Evolutionary conservation across 495 filamentous ascomycete species (phyloP).

Genomic region (Pyrenopolyporus hunteri): DNA sequence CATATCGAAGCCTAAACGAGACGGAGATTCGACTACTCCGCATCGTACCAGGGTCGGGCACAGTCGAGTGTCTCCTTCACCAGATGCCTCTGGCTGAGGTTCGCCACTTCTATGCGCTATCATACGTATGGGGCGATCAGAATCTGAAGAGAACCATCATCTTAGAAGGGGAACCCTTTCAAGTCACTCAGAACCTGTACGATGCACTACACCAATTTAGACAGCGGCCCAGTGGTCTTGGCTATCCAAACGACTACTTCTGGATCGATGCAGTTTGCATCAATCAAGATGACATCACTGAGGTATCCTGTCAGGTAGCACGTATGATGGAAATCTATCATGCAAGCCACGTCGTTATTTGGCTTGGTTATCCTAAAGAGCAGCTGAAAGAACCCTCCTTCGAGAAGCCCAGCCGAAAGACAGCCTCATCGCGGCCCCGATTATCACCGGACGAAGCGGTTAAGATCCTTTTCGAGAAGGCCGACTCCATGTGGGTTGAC

Average conservation of each 20-base stretch:
- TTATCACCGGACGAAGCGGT: neutral
- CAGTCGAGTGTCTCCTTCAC: constrained; percentile 21
- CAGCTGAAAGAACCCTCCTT: neutral
- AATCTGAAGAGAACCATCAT: constrained; percentile 10
- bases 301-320: constrained; percentile 20
- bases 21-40: constrained; percentile 24
- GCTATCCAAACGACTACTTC: constrained; percentile 18
- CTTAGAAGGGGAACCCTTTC: constrained; percentile 20
- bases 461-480: constrained; percentile 16
- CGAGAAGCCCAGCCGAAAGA: neutral
- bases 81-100: constrained; percentile 18
- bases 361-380: constrained; percentile 12
- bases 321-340: constrained; percentile 36
- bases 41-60: constrained; percentile 22
- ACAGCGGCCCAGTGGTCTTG: constrained; percentile 6
- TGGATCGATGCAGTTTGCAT: constrained; percentile 36
- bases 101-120: constrained; percentile 16
- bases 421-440: neutral
- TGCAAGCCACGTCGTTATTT: neutral
- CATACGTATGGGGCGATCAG: constrained; percentile 37
- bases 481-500: constrained; percentile 7
- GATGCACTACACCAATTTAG: constrained; percentile 22
- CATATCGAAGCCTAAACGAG: constrained; percentile 19
- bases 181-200: constrained; percentile 15
- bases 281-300: constrained; percentile 19